These are phyloP conservation scores for Aspergillus sp. DNA, from an alignment of 2,329 filamentous ascomycete genomes.

Conservation along the genomic window DNA sequence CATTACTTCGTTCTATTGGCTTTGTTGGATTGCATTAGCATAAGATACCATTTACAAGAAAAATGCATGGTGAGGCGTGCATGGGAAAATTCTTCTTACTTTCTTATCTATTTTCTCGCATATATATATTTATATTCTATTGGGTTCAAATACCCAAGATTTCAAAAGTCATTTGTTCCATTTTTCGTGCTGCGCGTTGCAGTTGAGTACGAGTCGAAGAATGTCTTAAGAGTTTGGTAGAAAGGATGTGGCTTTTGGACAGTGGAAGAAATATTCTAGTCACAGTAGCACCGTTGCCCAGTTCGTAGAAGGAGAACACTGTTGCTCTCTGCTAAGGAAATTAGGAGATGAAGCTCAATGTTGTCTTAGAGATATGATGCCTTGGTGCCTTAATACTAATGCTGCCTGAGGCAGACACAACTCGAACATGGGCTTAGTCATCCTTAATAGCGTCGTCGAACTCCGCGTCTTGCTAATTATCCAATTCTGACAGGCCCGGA, in stretches of 20 bases:
- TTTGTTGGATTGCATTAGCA: slow-evolving; percentile 24
- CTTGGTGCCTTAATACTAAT: neutral
- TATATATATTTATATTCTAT: neutral
- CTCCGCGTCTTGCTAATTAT: slow-evolving; percentile 8
- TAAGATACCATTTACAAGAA: slow-evolving; percentile 28
- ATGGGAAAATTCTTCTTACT: slow-evolving; percentile 10
- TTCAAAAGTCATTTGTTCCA: neutral
- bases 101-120: neutral
- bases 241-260: neutral
- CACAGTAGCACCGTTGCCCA: no score
- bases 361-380: neutral
- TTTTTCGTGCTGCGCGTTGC: neutral
- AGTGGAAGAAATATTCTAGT: neutral
- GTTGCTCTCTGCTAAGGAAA: no score
- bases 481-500: slow-evolving; percentile 8
- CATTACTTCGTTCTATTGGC: slow-evolving; percentile 12
- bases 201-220: no score
- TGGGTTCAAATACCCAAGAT: neutral
- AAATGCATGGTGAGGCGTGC: slow-evolving; percentile 26
- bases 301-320: no score
- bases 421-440: slow-evolving; percentile 22
- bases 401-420: neutral
- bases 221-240: neutral
- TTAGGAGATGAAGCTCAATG: no score
- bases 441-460: neutral